Base-by-base conservation (phyloP, 2,329 filamentous ascomycete genomes). In the Trichoderma oligosporum region DNA sequence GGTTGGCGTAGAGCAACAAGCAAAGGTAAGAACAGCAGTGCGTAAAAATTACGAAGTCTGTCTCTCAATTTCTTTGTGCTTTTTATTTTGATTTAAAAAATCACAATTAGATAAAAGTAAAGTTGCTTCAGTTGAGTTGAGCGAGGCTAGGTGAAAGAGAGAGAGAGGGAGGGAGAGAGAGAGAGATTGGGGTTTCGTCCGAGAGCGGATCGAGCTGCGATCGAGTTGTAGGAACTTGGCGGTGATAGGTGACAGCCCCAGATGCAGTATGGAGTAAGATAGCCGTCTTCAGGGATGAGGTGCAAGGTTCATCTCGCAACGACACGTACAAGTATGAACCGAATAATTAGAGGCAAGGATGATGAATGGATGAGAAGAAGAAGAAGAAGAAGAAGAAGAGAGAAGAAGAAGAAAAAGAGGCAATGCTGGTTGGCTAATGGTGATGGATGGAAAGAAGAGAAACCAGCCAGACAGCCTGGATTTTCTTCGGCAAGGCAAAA, bases 401-500 rank as follows among this genome's bases (percentile, higher is more conserved):
- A n/a, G n/a, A n/a, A 27, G 44, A 33, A 47, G 44, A 47, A 29
- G 44, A 22, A 47, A 18, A 16, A 11, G 22, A 6, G 24, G n/a
- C 4, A 20, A 22, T 24, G 41, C 11, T 18, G 41, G 41, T 18
- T 7, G 14, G n/a, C n/a, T 12, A 22, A 14, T 44, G 35, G 47
- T n/a, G 56, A 58, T 54, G 48, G 42, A 12, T 25, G 35, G 47
- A 36, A 24, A 41, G 25, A 44, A 5, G 22, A 48, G 47, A 42
- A 47, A 35, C 53, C 42, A 33, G 20, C 45, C 4, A 39, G 35
- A 33, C 42, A 36, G 14, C 24, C 48, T 51, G 54, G 54, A 35
- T 35, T 57, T 57, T 57, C 38, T 29, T 51, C 46, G 35, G 53
- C n/a, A 46, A 57, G 54, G 54, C 54, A 29, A 57, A n/a, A 57